Conservation (phyloP, 371 early-diverging fungal genomes). For the Dichotomocladium elegans region DNA sequence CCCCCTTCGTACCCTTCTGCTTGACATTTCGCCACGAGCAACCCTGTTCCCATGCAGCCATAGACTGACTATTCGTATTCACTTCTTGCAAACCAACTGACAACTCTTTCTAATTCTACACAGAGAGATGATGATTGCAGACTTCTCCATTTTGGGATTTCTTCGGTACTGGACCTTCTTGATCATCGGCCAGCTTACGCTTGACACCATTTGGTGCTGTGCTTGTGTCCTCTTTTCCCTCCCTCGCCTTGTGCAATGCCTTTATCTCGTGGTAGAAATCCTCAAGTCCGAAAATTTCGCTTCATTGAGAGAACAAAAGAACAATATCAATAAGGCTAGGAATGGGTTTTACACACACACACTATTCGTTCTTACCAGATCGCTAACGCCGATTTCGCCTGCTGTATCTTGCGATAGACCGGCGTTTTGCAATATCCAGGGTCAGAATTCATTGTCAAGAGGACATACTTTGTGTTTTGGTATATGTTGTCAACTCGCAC, state of each 20-base stretch:
- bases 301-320: background rate
- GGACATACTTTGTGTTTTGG: slow-evolving; percentile 85
- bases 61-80: no score
- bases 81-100: no score
- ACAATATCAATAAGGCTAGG: background rate
- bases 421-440: slow-evolving; percentile 47
- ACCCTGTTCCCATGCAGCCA: no score
- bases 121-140: no score
- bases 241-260: slow-evolving; percentile 21
- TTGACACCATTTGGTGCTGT: background rate
- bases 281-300: slow-evolving; percentile 38
- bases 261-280: slow-evolving; percentile 31
- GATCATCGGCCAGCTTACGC: background rate
- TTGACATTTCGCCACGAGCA: no score
- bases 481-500: slow-evolving; percentile 67
- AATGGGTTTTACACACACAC: background rate
- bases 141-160: no score
- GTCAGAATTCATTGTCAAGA: slow-evolving; percentile 79
- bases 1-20: no score
- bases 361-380: slow-evolving; percentile 32
- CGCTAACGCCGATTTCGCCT: slow-evolving; percentile 48
- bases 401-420: slow-evolving; percentile 40
- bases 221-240: slow-evolving; percentile 2
- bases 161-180: no score
- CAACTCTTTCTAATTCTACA: no score